Base-by-base conservation (phyloP, 768 basidiomycete species). In the Russula ochroleuca region DNA sequence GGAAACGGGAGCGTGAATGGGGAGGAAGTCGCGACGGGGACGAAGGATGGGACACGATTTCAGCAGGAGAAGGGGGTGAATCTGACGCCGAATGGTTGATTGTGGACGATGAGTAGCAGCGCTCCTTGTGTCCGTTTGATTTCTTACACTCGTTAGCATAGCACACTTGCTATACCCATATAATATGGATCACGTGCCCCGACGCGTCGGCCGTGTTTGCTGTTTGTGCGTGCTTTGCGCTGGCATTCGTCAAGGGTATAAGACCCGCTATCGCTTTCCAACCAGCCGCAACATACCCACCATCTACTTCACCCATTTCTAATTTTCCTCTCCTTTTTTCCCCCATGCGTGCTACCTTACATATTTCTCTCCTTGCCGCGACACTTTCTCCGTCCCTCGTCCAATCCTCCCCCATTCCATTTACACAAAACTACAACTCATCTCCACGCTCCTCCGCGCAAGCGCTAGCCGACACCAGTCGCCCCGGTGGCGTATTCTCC, bases 51-150 rank as follows among this genome's bases (percentile, higher is more conserved):
- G 79, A 85, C 79, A 71, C 80, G 77, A 75, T 88, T 85, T 82
- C 89, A 81, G 73, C 76, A 79, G 74, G 79, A 77, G 81, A 85
- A 82, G 82, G 79, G 74, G 74, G 76, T 82, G 85, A 86, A 85
- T 85, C 83, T 84, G 90, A 92, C 85, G 73, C 91, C 88, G 91
- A 94, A 92, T 93, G 92, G 90, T 71, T 93, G 71, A 86, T 92
- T 31, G 79, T 92, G 64, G 80, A 83, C 66, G 76, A 77, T 64
- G 68, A 68, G 67, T 67, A 68, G 60, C 60, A 61, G 60, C 11
- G 51, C 59, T 61, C 43, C 49, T 45, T 52, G 21, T 45, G 57
- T 63, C 45, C n/a, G 17, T 21, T 66, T 62, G 56, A 48, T 64
- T 65, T 59, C 62, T 55, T 62, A 66, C 45, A 49, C 53, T 51